Base-by-base conservation (phyloP, 257 asterid species). In the Echites panduratus region DNA sequence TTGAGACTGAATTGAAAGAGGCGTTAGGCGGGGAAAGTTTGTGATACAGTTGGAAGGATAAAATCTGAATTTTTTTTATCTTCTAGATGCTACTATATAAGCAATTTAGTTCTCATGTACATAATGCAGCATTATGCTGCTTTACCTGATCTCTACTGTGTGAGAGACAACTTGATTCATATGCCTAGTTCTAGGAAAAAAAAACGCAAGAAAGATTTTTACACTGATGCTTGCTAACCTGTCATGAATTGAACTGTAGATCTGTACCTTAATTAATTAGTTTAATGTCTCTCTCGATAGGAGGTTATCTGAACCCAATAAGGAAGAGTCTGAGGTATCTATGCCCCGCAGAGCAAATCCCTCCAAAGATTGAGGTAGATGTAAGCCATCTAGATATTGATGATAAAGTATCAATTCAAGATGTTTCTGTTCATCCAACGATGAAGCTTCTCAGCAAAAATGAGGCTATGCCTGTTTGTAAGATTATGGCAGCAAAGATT, bases 371-470 rank as follows among this genome's bases (percentile, higher is more conserved):
- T 16, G 99, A 94, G 87, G 96, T 91, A 70, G 97, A 94, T 52
- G 62, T 89, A 62, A 91, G 97, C 78, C 86, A 85, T 61, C 88
- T 94, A 54, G 99, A 94, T 76, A 82, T 94, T 8, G 99, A 85
- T 63, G 99, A 94, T 77, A 79, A 77, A 70, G 77, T 91, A 54
- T 82, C 82, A 45, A 80, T 89, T 77, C 80, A 81, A 8, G 96
- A 89, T 22, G 79, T 91, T 3, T 70, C n/a, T 29, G 84, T 89
- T 79, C 89, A 94, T 80, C 95, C 96, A 1, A 72, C 89, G 78
- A 58, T 92, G 95, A 89, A 89, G 88, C 97, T 89, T 79, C 87
- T 94, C 41, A 88, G 92, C 64, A 94, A 91, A 81, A 81, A 91
- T 29, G 92, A 85, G 70, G 76, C 73, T 0, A 79, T 86, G 84